A percentile compares a stretch with the other conserved stretches of the same genome.
phyloP scores from a whole-genome alignment of 1,139 yeast species.

The Candida sojae region DNA sequence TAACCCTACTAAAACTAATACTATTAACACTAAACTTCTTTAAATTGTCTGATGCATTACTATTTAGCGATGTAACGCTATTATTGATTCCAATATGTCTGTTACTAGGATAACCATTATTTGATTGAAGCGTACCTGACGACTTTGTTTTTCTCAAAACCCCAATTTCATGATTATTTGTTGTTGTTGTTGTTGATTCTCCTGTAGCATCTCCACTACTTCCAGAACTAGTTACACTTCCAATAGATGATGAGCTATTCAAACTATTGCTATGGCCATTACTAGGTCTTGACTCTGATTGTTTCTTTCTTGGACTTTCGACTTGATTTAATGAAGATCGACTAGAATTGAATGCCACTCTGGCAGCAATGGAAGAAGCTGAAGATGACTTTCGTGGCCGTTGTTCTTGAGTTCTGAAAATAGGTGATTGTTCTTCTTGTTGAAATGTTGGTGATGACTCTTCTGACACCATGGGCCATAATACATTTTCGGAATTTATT shows the following conservation, averaged over 20 bases:
- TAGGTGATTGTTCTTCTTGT: background rate
- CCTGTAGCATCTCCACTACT: slow-evolving; percentile 5
- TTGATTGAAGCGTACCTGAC: slow-evolving; percentile 13
- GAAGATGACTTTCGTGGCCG: slow-evolving; percentile 17
- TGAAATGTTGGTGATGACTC: background rate
- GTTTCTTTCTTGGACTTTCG: slow-evolving; percentile 7
- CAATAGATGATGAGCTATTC: slow-evolving; percentile 9
- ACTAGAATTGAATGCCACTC: slow-evolving; percentile 29
- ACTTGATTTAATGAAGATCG: slow-evolving; percentile 13
- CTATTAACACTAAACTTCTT: slow-evolving; percentile 16
- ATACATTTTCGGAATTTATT: slow-evolving; percentile 11
- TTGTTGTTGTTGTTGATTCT: background rate
- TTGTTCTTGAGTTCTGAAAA: slow-evolving; percentile 6
- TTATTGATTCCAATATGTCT: background rate
- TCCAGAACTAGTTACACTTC: slow-evolving; percentile 10
- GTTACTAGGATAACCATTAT: background rate
- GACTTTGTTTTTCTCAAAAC: slow-evolving; percentile 12
- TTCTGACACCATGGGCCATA: slow-evolving; percentile 14
- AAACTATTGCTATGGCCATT: slow-evolving; percentile 8
- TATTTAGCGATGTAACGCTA: slow-evolving; percentile 9
- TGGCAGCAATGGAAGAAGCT: slow-evolving; percentile 34
- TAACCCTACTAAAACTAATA: slow-evolving; percentile 36
- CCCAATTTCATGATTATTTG: slow-evolving; percentile 1
- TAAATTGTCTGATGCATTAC: slow-evolving; percentile 8
- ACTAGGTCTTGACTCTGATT: slow-evolving; percentile 3